Evolutionary conservation across 2,329 filamentous ascomycete genomes (phyloP).

Genomic region (Byssothecium circinans): DNA sequence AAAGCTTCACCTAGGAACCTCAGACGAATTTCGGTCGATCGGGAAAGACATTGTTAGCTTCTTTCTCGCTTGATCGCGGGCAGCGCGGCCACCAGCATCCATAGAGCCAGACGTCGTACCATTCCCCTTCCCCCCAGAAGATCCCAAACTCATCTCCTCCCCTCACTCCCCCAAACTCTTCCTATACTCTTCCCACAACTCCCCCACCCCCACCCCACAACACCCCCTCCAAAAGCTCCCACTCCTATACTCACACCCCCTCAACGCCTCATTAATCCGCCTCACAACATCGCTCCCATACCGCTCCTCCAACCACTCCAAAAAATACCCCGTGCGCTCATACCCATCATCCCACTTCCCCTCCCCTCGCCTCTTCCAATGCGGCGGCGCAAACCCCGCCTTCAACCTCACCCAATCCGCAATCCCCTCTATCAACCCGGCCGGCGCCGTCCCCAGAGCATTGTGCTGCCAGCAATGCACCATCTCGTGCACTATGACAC

Average conservation of each 20-base stretch:
- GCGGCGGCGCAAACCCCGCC: conserved; percentile 72
- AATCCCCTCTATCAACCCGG: conserved; percentile 85
- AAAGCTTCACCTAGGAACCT: too few relatives aligned
- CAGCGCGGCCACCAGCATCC: too few relatives aligned
- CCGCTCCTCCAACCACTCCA: conserved; percentile 77
- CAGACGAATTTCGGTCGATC: too few relatives aligned
- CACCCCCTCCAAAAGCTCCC: conserved; percentile 68
- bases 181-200: conserved; percentile 76
- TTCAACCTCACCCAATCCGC: conserved; percentile 89
- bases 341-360: conserved; percentile 84
- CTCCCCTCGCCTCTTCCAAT: conserved; percentile 68
- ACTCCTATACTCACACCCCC: conserved; percentile 65
- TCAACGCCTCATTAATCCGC: conserved; percentile 67
- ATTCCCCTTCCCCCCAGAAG: too few relatives aligned
- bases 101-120: too few relatives aligned
- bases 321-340: conserved; percentile 86
- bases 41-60: too few relatives aligned
- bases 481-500: conserved; percentile 87
- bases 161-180: conserved; percentile 45
- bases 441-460: conserved; percentile 56
- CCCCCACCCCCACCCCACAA: conserved; percentile 65
- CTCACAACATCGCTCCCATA: conserved; percentile 56
- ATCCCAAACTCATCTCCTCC: background rate
- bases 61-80: too few relatives aligned
- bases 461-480: conserved; percentile 94